Evolutionary conservation across 805 yeast genomes (phyloP), one percentile per base, ranked within the genome.

Genomic region (Danielozyma ontarioensis): DNA sequence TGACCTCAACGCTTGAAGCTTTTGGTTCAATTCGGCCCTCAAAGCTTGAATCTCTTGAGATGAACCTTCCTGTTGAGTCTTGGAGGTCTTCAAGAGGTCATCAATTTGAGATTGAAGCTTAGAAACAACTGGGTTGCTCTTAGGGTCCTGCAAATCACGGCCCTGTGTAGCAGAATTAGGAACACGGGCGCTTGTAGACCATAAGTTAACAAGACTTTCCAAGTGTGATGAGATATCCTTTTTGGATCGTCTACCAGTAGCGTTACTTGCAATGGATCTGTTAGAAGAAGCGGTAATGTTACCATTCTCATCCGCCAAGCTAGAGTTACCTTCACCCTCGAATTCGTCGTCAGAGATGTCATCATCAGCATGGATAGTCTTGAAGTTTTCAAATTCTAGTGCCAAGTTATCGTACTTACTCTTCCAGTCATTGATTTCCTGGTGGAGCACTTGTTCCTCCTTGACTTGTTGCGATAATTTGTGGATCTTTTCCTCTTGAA

Each of bases 21-120:
- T 67, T n/a, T 46, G 47, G 14, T 44, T 50, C 40, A 60, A 50
- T 42, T 60, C 50, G 27, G 44, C 37, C 33, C 53, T 46, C 39
- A 68, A 49, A 4, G 37, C 42, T 17, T 42, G 36, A 23, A 65
- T 43, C 37, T 72, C 69, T 5, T 55, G 37, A 3, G 59, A 41
- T 3, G 75, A 53, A 12, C 55, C 46, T 16, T 55, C 53, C 25
- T 64, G 66, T 21, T 64, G 61, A 14, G 59, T 64, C 41, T 74
- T 66, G 37, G 74, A 69, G 14, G 74, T 69, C 12, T 45, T 42
- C 40, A 79, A 46, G 36, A 80, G 57, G 16, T 76, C 76, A 39
- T 78, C 79, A 33, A 81, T 62, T 45, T 79, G 83, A 14, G 56
- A 45, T 35, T 77, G 83, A 34, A 81, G 56, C 39, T 63, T 64